Evolutionary conservation across 164 flowering plant genomes (phyloP).

Genomic region (Brasenia schreberi): DNA sequence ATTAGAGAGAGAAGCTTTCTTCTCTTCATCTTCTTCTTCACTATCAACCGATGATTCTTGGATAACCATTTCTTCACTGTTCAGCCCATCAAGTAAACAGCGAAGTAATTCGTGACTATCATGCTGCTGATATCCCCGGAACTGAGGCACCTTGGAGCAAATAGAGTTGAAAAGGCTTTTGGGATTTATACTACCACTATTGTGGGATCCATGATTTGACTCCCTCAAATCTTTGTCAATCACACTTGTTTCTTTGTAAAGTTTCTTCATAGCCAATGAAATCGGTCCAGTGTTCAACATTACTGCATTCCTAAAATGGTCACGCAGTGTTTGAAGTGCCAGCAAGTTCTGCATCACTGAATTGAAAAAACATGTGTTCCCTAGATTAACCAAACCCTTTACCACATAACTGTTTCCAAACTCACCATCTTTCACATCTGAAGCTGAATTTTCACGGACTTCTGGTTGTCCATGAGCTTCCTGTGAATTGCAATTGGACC

Average conservation of each 20-base stretch:
- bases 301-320: conserved; percentile 35
- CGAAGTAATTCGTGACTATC: conserved; percentile 96
- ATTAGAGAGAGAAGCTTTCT: conserved; percentile 8
- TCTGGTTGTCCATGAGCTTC: conserved; percentile 19
- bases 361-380: conserved; percentile 91
- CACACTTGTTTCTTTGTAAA: conserved; percentile 40
- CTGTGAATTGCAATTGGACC: conserved; percentile 37
- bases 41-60: conserved; percentile 20
- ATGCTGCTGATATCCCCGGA: conserved; percentile 85
- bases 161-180: conserved; percentile 58
- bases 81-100: conserved; percentile 71
- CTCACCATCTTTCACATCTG: conserved; percentile 6
- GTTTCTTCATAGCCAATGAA: conserved; percentile 55
- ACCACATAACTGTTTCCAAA: conserved; percentile 26
- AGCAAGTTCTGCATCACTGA: conserved; percentile 82
- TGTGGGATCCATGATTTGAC: conserved; percentile 18
- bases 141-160: conserved; percentile 82
- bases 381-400: conserved; percentile 72
- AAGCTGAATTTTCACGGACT: conserved; percentile 9
- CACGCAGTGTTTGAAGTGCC: conserved; percentile 44
- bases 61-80: conserved; percentile 41
- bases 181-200: conserved; percentile 31
- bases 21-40: conserved; percentile 15
- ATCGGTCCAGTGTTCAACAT: conserved; percentile 39
- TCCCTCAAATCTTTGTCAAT: conserved; percentile 8